A percentile compares a stretch with the other conserved stretches of the same genome.
These are phyloP conservation scores for Nyssa sinensis DNA, from an alignment of 148 eudicot species.

Conservation along the genomic window DNA sequence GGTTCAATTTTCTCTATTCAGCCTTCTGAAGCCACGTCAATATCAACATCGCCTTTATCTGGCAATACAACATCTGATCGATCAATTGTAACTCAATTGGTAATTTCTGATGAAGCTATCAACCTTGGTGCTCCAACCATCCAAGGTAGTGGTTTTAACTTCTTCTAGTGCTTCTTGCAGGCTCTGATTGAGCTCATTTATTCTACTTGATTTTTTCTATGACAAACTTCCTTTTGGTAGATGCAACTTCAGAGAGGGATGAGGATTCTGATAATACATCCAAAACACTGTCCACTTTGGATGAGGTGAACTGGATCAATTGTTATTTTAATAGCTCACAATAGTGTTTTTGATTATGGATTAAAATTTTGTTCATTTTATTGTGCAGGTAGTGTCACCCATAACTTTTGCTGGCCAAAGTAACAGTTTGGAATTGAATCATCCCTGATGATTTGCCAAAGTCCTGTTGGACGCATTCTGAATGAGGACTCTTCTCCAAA, in stretches of 20 bases:
- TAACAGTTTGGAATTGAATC: neutral
- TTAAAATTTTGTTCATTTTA: neutral
- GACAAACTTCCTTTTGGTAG: neutral
- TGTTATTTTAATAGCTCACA: neutral
- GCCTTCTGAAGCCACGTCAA: constrained; percentile 3
- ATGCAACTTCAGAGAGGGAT: neutral
- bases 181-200: neutral
- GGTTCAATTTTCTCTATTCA: neutral
- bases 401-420: neutral
- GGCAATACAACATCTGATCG: neutral
- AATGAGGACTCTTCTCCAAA: constrained; percentile 16
- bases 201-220: neutral
- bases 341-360: neutral
- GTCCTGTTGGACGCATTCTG: constrained; percentile 1
- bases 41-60: neutral
- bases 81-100: neutral
- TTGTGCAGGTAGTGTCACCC: neutral
- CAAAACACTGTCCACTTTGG: constrained; percentile 1
- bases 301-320: neutral
- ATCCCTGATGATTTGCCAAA: constrained; percentile 13
- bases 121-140: neutral
- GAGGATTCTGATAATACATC: neutral
- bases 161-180: neutral
- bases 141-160: neutral
- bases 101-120: neutral